Percentiles rank a stretch among this genome's conserved stretches.
phyloP scores from a whole-genome alignment of 139 green algal genomes.

The Nannochloris sp. region DNA sequence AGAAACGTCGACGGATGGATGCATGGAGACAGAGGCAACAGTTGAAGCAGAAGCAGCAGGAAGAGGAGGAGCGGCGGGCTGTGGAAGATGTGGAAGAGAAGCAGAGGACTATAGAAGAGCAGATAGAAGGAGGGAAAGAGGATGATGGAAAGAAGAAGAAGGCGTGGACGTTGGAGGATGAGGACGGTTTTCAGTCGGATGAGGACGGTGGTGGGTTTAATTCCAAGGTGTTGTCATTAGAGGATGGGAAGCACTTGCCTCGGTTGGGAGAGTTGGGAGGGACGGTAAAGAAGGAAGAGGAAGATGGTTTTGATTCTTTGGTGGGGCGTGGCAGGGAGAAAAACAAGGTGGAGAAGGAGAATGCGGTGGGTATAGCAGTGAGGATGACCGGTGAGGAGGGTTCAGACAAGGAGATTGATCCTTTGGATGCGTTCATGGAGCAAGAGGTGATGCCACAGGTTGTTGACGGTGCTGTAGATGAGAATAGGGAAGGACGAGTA shows the following conservation, averaged over 20 bases:
- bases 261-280: constrained; percentile 5
- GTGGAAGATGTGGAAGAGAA: neutral
- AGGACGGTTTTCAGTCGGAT: constrained; percentile 1
- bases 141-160: too few species aligned
- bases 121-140: too few species aligned
- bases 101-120: too few species aligned
- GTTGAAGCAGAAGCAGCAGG: constrained; percentile 9
- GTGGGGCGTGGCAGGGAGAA: constrained; percentile 29
- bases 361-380: neutral
- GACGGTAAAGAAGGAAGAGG: constrained; percentile 4
- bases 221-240: neutral
- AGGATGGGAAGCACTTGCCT: constrained; percentile 6
- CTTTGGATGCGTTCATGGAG: constrained; percentile 13
- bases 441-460: neutral
- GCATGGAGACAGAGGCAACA: constrained; percentile 43
- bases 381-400: too few species aligned
- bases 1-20: constrained; percentile 51
- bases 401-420: constrained; percentile 11
- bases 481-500: constrained; percentile 4
- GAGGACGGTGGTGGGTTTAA: constrained; percentile 3
- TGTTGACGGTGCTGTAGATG: neutral
- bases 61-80: constrained; percentile 13
- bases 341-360: constrained; percentile 18
- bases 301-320: constrained; percentile 11
- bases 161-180: constrained; percentile 12